A percentile compares a stretch with the other conserved stretches of the same genome.
These are phyloP conservation scores for Dictyostelium firmibasis DNA, from an alignment of 78 protist genomes.

Conservation along the genomic window DNA sequence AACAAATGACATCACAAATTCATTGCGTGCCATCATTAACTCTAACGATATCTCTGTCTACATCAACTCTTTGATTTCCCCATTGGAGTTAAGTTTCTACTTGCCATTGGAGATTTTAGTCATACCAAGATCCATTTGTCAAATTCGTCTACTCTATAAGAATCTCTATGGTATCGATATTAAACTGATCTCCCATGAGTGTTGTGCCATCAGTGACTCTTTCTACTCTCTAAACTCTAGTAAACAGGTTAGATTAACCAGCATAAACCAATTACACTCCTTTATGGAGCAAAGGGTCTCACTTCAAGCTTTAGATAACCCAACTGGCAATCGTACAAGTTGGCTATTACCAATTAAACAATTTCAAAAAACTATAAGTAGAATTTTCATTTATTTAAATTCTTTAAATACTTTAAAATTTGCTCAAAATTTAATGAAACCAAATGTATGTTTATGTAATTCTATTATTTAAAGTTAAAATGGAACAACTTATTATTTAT, in stretches of 20 bases:
- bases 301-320: slow-evolving; percentile 31
- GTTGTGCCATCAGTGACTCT: slow-evolving; percentile 24
- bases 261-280: neutral
- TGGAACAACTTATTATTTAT: too few relatives aligned
- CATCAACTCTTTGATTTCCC: neutral
- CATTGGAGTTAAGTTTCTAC: neutral
- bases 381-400: slow-evolving; percentile 23
- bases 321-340: slow-evolving; percentile 23
- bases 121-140: slow-evolving; percentile 23
- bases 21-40: neutral
- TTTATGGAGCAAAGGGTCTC: slow-evolving; percentile 42
- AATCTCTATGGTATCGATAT: slow-evolving; percentile 51
- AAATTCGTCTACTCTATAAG: slow-evolving; percentile 34
- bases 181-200: slow-evolving; percentile 11
- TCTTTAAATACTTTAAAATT: neutral
- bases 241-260: neutral
- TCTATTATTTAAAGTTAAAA: too few relatives aligned
- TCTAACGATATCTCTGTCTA: slow-evolving; percentile 26
- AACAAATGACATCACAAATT: neutral
- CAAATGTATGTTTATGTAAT: neutral
- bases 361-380: neutral
- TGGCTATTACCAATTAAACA: slow-evolving; percentile 29
- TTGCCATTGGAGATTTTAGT: slow-evolving; percentile 45
- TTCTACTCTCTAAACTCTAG: neutral
- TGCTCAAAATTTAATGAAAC: neutral